Conservation (phyloP, 2,329 filamentous ascomycete species). For the Beauveria sp. region DNA sequence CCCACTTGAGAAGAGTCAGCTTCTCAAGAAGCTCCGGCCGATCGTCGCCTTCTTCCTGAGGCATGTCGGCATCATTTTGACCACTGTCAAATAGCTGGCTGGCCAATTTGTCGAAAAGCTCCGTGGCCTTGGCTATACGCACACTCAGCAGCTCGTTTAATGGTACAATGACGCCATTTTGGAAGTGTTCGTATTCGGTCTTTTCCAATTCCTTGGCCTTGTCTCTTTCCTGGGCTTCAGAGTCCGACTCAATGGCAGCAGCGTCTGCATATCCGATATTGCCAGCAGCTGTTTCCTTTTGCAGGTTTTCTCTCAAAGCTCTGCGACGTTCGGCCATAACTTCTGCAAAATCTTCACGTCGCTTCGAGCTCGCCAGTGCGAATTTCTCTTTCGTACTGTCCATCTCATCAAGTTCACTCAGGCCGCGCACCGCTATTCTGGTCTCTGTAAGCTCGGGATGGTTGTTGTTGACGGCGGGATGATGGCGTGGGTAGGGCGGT, state of each 20-base stretch:
- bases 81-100: constrained; percentile 62
- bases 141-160: constrained; percentile 72
- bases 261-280: constrained; percentile 78
- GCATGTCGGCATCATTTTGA: constrained; percentile 63
- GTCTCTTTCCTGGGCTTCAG: constrained; percentile 61
- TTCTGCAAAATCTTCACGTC: constrained; percentile 47
- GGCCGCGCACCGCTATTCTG: constrained; percentile 62
- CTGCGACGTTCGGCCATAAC: constrained; percentile 48
- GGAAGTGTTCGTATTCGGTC: constrained; percentile 76
- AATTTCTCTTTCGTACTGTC: constrained; percentile 60
- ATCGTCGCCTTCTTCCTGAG: constrained; percentile 92
- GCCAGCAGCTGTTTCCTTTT: constrained; percentile 69
- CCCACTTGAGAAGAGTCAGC: constrained; percentile 90
- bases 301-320: constrained; percentile 65
- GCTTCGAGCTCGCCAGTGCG: constrained; percentile 46
- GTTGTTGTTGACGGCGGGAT: constrained; percentile 92
- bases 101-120: constrained; percentile 70
- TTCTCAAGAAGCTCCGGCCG: constrained; percentile 91
- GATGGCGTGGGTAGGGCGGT: constrained; percentile 87
- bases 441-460: constrained; percentile 82
- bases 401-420: constrained; percentile 69
- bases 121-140: constrained; percentile 65
- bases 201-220: constrained; percentile 67
- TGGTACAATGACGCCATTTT: constrained; percentile 74
- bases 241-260: constrained; percentile 70